Percentiles rank a stretch among this genome's conserved stretches.
phyloP scores from a whole-genome alignment of 1,139 yeast genomes.

The Kodamaea derodonti region DNA sequence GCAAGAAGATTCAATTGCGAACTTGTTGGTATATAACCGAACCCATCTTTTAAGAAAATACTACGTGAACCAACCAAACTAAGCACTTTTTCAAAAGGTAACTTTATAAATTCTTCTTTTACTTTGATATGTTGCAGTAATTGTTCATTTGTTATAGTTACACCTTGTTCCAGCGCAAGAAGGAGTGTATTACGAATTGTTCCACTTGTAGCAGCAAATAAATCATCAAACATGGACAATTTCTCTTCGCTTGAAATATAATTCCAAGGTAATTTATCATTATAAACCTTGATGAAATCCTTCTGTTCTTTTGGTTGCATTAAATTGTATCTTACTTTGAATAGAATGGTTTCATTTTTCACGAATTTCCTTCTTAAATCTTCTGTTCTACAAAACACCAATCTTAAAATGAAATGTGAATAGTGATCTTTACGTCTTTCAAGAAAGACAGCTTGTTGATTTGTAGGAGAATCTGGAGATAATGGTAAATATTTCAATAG shows the following conservation, averaged over 20 bases:
- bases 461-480: slow-evolving; percentile 31
- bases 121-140: slow-evolving; percentile 37
- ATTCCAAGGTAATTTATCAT: slow-evolving; percentile 64
- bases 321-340: slow-evolving; percentile 65
- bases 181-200: slow-evolving; percentile 30
- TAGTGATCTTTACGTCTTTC: slow-evolving; percentile 88
- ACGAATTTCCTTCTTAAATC: slow-evolving; percentile 79
- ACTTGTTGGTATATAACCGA: slow-evolving; percentile 80
- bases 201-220: slow-evolving; percentile 51
- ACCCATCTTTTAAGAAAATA: slow-evolving; percentile 63
- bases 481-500: slow-evolving; percentile 66
- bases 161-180: slow-evolving; percentile 24
- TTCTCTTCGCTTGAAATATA: slow-evolving; percentile 65
- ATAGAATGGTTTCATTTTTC: slow-evolving; percentile 69
- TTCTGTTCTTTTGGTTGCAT: slow-evolving; percentile 69
- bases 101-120: slow-evolving; percentile 66
- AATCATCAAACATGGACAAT: slow-evolving; percentile 40
- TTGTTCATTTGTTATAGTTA: slow-evolving; percentile 38
- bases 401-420: slow-evolving; percentile 80
- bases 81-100: slow-evolving; percentile 83
- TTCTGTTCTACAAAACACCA: slow-evolving; percentile 88
- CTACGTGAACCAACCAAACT: slow-evolving; percentile 69
- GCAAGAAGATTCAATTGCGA: slow-evolving; percentile 69
- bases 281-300: slow-evolving; percentile 56
- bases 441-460: slow-evolving; percentile 22